Conservation (phyloP, 129 eudicot species). For the Cynara cardunculus region DNA sequence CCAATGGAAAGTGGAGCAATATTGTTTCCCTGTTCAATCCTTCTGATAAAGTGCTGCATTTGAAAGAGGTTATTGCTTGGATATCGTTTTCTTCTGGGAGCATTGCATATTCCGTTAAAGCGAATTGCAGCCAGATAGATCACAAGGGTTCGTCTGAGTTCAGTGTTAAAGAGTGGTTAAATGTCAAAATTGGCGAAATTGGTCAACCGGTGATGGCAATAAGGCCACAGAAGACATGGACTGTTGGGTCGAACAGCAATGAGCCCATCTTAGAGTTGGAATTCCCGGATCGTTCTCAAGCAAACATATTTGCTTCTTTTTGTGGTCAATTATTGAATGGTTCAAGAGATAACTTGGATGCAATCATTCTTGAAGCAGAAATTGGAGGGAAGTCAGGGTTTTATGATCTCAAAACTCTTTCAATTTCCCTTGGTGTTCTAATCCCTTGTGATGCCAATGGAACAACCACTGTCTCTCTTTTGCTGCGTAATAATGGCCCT, state of each 20-base stretch:
- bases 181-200: conserved; percentile 33
- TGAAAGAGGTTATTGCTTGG: conserved; percentile 73
- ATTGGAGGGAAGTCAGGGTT: conserved; percentile 15
- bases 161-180: conserved; percentile 42
- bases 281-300: conserved; percentile 39
- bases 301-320: conserved; percentile 46
- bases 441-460: conserved; percentile 49
- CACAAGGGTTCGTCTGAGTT: conserved; percentile 28
- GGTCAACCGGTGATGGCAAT: conserved; percentile 43
- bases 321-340: conserved; percentile 51
- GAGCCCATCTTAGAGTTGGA: conserved; percentile 61
- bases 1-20: conserved; percentile 50
- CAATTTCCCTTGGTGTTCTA: conserved; percentile 43
- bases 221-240: conserved; percentile 65
- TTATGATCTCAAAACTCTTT: conserved; percentile 28
- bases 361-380: conserved; percentile 58
- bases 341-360: conserved; percentile 35
- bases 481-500: conserved; percentile 51
- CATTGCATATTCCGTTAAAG: conserved; percentile 36
- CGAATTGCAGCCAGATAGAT: conserved; percentile 42
- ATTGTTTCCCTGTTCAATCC: conserved; percentile 73
- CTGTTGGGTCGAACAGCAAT: conserved; percentile 43
- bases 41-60: conserved; percentile 49
- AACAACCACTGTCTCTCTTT: conserved; percentile 38
- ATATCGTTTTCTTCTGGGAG: conserved; percentile 54